Evolutionary conservation across 805 yeast genomes (phyloP).

Genomic region (Middelhovenomyces tepae): DNA sequence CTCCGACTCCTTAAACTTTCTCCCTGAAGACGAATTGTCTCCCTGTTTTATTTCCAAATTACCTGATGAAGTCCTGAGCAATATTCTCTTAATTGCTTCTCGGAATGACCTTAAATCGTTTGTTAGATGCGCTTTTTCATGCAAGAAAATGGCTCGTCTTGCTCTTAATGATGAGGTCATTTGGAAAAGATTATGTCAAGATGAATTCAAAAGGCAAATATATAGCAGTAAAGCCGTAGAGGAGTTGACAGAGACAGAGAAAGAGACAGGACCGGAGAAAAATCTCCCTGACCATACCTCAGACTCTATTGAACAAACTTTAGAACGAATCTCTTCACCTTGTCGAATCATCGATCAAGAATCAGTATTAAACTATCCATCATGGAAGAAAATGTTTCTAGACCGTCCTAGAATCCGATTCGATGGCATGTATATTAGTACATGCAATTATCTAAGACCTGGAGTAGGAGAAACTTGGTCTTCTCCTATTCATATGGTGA

Average conservation of each 20-base stretch:
- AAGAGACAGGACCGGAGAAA: neutral
- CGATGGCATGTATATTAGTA: conserved; percentile 78
- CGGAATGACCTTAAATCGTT: conserved; percentile 19
- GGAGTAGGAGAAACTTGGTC: conserved; percentile 69
- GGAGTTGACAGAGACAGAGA: conserved; percentile 9
- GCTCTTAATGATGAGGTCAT: conserved; percentile 17
- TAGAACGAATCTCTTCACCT: neutral
- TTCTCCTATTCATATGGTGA: conserved; percentile 72
- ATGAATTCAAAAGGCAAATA: conserved; percentile 17
- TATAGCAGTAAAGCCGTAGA: conserved; percentile 16
- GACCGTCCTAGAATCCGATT: conserved; percentile 72
- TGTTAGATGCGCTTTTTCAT: conserved; percentile 18
- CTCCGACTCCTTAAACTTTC: no score
- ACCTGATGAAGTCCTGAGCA: conserved; percentile 22
- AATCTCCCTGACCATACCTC: conserved; percentile 5
- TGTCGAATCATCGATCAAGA: conserved; percentile 4
- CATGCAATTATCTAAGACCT: conserved; percentile 73
- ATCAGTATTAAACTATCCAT: conserved; percentile 4
- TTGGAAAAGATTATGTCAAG: conserved; percentile 21
- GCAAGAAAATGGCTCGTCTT: conserved; percentile 19
- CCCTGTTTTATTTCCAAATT: conserved; percentile 13
- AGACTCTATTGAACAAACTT: neutral
- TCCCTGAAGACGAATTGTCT: conserved; percentile 7
- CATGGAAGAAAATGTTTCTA: conserved; percentile 43
- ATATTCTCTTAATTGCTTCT: conserved; percentile 22